These are phyloP conservation scores for Ophiocytium majus DNA, from an alignment of 352 stramenopile species.

Conservation along the genomic window DNA sequence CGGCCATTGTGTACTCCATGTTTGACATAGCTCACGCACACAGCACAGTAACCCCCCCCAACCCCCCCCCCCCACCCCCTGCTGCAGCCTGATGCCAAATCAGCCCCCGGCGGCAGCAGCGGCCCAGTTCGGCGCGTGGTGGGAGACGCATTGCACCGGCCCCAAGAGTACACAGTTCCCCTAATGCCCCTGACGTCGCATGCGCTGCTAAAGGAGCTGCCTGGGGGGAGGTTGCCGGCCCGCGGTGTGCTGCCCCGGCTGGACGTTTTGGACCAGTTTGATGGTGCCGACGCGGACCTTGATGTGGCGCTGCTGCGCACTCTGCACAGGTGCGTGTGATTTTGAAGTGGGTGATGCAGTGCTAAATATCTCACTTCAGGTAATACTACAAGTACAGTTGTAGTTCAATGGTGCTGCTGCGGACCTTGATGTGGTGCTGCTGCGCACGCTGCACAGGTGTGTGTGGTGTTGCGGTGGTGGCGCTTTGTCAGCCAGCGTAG, in stretches of 20 bases:
- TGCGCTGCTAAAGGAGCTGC: conserved; percentile 30
- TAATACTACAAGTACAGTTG: not conserved
- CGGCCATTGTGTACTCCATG: not conserved
- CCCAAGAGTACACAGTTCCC: conserved; percentile 50
- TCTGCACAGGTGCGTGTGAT: conserved; percentile 15
- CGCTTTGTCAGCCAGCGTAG: too few relatives aligned
- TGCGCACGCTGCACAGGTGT: not conserved
- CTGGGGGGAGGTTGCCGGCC: conserved; percentile 19
- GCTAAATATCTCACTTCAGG: not conserved
- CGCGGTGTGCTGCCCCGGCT: conserved; percentile 24
- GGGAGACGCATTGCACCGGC: conserved; percentile 44
- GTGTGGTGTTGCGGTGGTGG: too few relatives aligned
- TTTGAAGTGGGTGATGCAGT: too few relatives aligned
- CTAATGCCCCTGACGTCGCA: conserved; percentile 31
- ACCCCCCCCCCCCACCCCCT: not conserved
- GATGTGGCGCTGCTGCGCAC: not conserved
- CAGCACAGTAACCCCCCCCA: not conserved
- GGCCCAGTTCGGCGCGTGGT: not conserved
- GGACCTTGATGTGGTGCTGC: not conserved
- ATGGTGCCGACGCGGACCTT: not conserved
- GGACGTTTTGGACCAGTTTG: conserved; percentile 45
- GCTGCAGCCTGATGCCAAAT: not conserved
- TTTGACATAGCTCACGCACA: not conserved
- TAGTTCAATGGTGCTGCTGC: not conserved
- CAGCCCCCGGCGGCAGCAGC: not conserved